These are phyloP conservation scores for Erigeron philadelphicus DNA, from an alignment of 140 eudicot genomes.

Conservation along the genomic window DNA sequence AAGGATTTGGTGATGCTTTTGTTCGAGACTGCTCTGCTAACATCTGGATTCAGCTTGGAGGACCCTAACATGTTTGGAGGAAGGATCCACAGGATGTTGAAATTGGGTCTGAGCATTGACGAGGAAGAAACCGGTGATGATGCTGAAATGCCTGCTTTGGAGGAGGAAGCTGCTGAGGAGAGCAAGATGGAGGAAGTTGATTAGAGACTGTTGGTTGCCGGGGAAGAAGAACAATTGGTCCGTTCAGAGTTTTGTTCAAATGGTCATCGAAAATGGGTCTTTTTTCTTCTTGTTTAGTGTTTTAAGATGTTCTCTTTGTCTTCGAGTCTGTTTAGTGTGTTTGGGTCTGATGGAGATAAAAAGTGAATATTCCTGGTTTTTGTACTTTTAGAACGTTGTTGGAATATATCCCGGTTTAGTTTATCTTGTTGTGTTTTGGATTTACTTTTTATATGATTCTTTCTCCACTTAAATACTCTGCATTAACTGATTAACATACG, in stretches of 20 bases:
- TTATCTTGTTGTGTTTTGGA: background rate
- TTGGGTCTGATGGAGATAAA: background rate
- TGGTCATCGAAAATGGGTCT: constrained; percentile 2
- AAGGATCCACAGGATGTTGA: constrained; percentile 79
- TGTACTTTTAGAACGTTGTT: background rate
- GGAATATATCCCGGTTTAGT: background rate
- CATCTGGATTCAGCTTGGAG: constrained; percentile 74
- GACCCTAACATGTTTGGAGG: constrained; percentile 66
- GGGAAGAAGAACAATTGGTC: background rate
- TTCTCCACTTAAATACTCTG: no score
- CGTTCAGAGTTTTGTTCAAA: background rate
- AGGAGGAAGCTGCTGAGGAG: constrained; percentile 60
- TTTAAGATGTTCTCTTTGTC: background rate
- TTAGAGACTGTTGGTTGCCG: background rate
- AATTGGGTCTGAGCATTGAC: constrained; percentile 70
- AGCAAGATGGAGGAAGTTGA: constrained; percentile 80
- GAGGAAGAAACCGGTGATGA: constrained; percentile 60
- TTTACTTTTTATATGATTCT: background rate
- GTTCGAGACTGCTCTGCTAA: constrained; percentile 64
- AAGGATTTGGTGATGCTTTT: constrained; percentile 57
- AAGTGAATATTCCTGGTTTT: constrained; percentile 14
- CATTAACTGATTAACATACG: no score
- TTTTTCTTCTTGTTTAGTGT: background rate
- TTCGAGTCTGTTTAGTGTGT: background rate
- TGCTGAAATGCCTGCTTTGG: constrained; percentile 63